phyloP scores from a whole-genome alignment of 169 alveolate genomes.

The Plasmodium berghei region DNA sequence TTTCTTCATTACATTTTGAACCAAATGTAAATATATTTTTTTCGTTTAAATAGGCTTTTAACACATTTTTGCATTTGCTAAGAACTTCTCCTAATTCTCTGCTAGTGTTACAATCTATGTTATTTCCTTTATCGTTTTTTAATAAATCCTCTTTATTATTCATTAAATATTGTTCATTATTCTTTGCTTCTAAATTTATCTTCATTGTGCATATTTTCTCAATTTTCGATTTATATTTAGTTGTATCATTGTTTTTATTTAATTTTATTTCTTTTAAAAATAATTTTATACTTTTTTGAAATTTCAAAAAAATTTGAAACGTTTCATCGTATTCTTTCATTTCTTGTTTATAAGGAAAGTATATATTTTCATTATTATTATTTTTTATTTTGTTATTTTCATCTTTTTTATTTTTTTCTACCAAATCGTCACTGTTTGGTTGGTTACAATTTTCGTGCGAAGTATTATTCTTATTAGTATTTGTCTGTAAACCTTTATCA shows the following conservation, averaged over 20 bases:
- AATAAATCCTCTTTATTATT: neutral
- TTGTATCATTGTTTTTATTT: slow-evolving; percentile 10
- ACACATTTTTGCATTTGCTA: slow-evolving; percentile 14
- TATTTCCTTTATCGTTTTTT: neutral
- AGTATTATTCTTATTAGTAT: neutral
- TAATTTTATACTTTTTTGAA: slow-evolving; percentile 42
- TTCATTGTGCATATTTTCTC: slow-evolving; percentile 10
- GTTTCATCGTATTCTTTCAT: slow-evolving; percentile 3
- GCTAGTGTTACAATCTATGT: neutral
- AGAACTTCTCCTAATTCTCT: neutral
- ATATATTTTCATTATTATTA: neutral
- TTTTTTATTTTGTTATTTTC: neutral
- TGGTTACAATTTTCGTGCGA: neutral
- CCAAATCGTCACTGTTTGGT: no score
- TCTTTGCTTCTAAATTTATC: neutral
- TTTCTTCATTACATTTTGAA: neutral
- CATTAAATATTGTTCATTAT: neutral
- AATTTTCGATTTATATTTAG: slow-evolving; percentile 4
- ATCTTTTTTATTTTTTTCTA: neutral
- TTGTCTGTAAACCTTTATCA: neutral
- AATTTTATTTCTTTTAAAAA: slow-evolving; percentile 44
- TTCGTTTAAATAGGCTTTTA: slow-evolving; percentile 14
- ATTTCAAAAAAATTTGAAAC: slow-evolving; percentile 23
- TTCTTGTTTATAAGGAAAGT: slow-evolving; percentile 1
- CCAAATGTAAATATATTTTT: neutral